Conservation (phyloP, 2,329 filamentous ascomycete species). For the Penicillium sp. region DNA sequence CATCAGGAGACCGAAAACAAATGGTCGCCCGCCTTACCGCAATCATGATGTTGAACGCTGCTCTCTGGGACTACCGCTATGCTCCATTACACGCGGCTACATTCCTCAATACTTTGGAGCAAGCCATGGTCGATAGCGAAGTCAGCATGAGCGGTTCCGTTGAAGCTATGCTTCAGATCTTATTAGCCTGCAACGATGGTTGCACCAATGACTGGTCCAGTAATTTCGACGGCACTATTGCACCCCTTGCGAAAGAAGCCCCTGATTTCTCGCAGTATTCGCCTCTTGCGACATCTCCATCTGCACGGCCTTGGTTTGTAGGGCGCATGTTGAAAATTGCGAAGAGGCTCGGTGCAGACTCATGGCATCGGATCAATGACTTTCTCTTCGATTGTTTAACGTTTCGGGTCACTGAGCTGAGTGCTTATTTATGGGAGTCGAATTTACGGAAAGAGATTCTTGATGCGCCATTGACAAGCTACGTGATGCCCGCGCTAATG, state of each 20-base stretch:
- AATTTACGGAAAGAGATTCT: slow-evolving; percentile 38
- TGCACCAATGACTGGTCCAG: not conserved
- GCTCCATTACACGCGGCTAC: slow-evolving; percentile 27
- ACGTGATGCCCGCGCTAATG: slow-evolving; percentile 27
- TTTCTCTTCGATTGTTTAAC: slow-evolving; percentile 38
- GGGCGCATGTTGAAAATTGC: slow-evolving; percentile 42
- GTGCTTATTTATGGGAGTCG: slow-evolving; percentile 31
- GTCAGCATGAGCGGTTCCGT: slow-evolving; percentile 38
- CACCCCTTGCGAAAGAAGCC: not conserved
- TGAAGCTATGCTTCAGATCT: slow-evolving; percentile 40
- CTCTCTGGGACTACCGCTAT: slow-evolving; percentile 42
- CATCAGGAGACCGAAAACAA: slow-evolving; percentile 39
- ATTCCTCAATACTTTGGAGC: slow-evolving; percentile 35
- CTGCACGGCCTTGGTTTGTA: slow-evolving; percentile 39
- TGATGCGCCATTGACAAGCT: slow-evolving; percentile 36
- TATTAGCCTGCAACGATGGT: slow-evolving; percentile 37
- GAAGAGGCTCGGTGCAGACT: slow-evolving; percentile 33
- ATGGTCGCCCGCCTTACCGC: slow-evolving; percentile 36
- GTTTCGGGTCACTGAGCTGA: slow-evolving; percentile 23
- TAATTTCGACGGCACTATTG: not conserved
- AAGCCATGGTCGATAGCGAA: slow-evolving; percentile 34
- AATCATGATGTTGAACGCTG: slow-evolving; percentile 39
- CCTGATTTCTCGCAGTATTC: slow-evolving; percentile 33
- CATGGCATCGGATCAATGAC: slow-evolving; percentile 37
- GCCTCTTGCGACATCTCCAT: slow-evolving; percentile 22